Conservation (phyloP, 1,139 yeast species). For the Lodderomyces margitis region DNA sequence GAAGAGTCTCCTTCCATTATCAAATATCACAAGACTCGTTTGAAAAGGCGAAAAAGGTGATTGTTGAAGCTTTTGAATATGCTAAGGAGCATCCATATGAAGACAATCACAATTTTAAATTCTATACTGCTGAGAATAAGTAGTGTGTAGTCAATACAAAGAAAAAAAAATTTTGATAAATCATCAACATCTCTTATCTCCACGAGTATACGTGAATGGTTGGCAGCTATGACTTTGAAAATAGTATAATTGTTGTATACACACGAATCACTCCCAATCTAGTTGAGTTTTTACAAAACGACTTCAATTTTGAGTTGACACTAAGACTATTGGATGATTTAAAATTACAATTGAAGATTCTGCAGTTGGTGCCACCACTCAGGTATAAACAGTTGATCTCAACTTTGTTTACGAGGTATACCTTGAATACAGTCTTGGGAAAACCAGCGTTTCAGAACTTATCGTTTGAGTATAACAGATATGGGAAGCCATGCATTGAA, state of each 20-base stretch:
- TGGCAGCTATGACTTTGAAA: conserved; percentile 6
- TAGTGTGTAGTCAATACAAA: background rate
- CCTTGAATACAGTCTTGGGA: conserved; percentile 22
- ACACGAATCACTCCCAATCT: conserved; percentile 11
- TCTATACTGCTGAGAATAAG: conserved; percentile 12
- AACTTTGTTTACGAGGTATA: conserved; percentile 24
- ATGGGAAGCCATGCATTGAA: conserved; percentile 35
- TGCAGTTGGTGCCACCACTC: conserved; percentile 22
- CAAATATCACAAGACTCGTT: conserved; percentile 36
- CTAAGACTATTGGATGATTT: conserved; percentile 37
- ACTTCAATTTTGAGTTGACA: conserved; percentile 31
- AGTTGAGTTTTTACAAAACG: conserved; percentile 25
- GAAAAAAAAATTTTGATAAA: background rate
- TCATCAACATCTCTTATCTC: background rate
- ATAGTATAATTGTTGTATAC: conserved; percentile 10
- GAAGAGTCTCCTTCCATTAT: conserved; percentile 40
- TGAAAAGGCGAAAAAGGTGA: conserved; percentile 27
- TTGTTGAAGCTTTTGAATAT: conserved; percentile 30
- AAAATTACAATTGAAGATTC: conserved; percentile 31
- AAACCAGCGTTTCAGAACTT: conserved; percentile 22
- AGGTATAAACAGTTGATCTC: conserved; percentile 22
- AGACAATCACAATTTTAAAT: conserved; percentile 8
- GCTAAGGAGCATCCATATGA: conserved; percentile 29
- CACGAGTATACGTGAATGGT: conserved; percentile 1
- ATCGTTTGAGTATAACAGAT: conserved; percentile 24